Percentiles rank a stretch among this genome's conserved stretches.
These are phyloP conservation scores for Mortierella sp. DNA, from an alignment of 371 early-diverging fungal genomes.

Conservation along the genomic window DNA sequence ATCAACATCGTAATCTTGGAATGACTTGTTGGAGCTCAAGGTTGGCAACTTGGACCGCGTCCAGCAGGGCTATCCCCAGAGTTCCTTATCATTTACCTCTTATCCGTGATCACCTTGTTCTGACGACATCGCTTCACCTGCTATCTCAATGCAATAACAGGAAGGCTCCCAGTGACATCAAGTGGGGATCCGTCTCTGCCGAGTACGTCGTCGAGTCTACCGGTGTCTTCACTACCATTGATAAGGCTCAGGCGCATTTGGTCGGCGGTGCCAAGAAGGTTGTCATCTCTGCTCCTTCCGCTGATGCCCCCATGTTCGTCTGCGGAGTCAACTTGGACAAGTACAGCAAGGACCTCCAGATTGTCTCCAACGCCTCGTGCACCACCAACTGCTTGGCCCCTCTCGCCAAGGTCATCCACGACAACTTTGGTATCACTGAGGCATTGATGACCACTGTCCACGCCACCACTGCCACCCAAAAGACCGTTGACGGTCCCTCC, in stretches of 20 bases:
- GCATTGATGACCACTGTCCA: slow-evolving; percentile 98
- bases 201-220: slow-evolving; percentile 98
- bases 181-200: slow-evolving; percentile 91
- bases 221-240: slow-evolving; percentile 96
- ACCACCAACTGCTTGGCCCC: slow-evolving; percentile 99
- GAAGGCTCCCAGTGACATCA: slow-evolving; percentile 85
- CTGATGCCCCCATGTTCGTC: slow-evolving; percentile 89
- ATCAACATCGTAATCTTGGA: background rate
- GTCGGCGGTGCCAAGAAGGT: slow-evolving; percentile 97
- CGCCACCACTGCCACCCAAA: slow-evolving; percentile 99
- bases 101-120: slow-evolving; percentile 8
- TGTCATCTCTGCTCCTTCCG: slow-evolving; percentile 98
- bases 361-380: slow-evolving; percentile 99
- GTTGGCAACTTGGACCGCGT: background rate
- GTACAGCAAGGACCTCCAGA: slow-evolving; percentile 85
- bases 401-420: slow-evolving; percentile 97
- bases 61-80: background rate
- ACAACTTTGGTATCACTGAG: slow-evolving; percentile 91
- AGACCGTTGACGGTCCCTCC: slow-evolving; percentile 99
- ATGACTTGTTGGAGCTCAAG: background rate
- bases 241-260: slow-evolving; percentile 91
- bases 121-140: background rate
- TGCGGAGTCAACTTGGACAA: slow-evolving; percentile 95
- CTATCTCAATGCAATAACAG: slow-evolving; percentile 39
- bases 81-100: slow-evolving; percentile 14